A percentile compares a stretch with the other conserved stretches of the same genome.
These are phyloP conservation scores for Suillus subalutaceus DNA, from an alignment of 768 basidiomycete genomes.

Conservation along the genomic window DNA sequence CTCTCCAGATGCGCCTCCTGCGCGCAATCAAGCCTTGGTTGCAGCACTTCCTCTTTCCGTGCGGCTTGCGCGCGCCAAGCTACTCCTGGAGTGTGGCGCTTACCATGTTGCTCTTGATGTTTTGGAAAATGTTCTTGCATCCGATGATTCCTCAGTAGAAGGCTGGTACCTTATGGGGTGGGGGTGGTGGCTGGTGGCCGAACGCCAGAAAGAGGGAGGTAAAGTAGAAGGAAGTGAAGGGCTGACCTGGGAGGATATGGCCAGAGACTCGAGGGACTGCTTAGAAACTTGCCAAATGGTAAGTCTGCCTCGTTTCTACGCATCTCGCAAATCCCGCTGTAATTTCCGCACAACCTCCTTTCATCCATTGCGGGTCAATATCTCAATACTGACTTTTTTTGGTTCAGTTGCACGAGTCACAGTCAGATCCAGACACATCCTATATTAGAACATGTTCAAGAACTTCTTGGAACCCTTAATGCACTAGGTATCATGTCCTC, in stretches of 20 bases:
- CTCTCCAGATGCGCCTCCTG: constrained; percentile 3
- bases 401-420: constrained; percentile 64
- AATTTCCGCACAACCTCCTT: neutral
- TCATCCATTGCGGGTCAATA: neutral
- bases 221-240: constrained; percentile 37
- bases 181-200: constrained; percentile 86
- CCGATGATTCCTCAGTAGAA: constrained; percentile 86
- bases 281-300: constrained; percentile 84
- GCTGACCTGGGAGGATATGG: constrained; percentile 76
- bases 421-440: constrained; percentile 78
- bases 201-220: constrained; percentile 61
- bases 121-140: constrained; percentile 74
- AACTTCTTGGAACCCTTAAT: constrained; percentile 72
- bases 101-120: constrained; percentile 76
- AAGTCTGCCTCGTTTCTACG: constrained; percentile 25
- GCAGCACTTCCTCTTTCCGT: constrained; percentile 59
- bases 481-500: constrained; percentile 66
- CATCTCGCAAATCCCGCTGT: neutral
- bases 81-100: constrained; percentile 77
- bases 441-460: constrained; percentile 72
- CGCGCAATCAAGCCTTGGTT: constrained; percentile 30
- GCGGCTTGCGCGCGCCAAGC: constrained; percentile 73
- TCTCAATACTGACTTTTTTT: constrained; percentile 12
- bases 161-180: constrained; percentile 96
- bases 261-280: constrained; percentile 76